phyloP scores from a whole-genome alignment of 2,329 filamentous ascomycete genomes.

The Colletotrichum graminicola region DNA sequence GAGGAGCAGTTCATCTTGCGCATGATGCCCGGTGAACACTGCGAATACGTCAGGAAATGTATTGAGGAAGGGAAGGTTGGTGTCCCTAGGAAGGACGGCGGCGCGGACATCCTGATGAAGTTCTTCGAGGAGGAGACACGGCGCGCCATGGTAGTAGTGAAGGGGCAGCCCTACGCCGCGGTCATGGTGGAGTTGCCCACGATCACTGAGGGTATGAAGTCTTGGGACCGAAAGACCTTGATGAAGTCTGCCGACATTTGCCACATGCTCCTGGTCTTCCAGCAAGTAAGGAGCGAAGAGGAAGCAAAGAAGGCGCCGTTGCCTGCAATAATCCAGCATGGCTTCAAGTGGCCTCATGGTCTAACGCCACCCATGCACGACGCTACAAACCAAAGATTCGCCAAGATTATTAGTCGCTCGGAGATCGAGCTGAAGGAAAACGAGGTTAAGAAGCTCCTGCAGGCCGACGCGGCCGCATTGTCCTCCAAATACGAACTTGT shows the following conservation, averaged over 20 bases:
- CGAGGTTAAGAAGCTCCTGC: conserved; percentile 79
- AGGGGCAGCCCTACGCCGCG: conserved; percentile 79
- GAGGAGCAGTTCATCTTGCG: conserved; percentile 92
- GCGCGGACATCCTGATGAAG: conserved; percentile 83
- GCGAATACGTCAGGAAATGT: conserved; percentile 82
- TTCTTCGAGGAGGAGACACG: conserved; percentile 82
- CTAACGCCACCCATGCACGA: conserved; percentile 90
- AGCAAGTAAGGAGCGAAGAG: conserved; percentile 73
- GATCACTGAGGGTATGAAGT: conserved; percentile 92
- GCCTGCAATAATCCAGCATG: conserved; percentile 77
- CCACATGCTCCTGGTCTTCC: conserved; percentile 88
- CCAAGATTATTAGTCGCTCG: conserved; percentile 83
- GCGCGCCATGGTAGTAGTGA: conserved; percentile 78
- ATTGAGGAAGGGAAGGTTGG: conserved; percentile 85
- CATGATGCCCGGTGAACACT: conserved; percentile 87
- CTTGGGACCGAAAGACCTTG: conserved; percentile 88
- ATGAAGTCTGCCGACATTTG: conserved; percentile 91
- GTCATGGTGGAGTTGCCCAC: conserved; percentile 87
- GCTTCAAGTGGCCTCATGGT: conserved; percentile 84
- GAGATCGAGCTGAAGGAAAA: conserved; percentile 89
- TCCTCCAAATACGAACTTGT: conserved; percentile 75
- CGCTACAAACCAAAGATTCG: conserved; percentile 84
- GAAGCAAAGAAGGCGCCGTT: conserved; percentile 76
- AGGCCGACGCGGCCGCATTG: conserved; percentile 73
- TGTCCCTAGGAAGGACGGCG: conserved; percentile 69